Base-by-base conservation (phyloP, 192 early-diverging fungal species). In the Linnemannia zychae region DNA sequence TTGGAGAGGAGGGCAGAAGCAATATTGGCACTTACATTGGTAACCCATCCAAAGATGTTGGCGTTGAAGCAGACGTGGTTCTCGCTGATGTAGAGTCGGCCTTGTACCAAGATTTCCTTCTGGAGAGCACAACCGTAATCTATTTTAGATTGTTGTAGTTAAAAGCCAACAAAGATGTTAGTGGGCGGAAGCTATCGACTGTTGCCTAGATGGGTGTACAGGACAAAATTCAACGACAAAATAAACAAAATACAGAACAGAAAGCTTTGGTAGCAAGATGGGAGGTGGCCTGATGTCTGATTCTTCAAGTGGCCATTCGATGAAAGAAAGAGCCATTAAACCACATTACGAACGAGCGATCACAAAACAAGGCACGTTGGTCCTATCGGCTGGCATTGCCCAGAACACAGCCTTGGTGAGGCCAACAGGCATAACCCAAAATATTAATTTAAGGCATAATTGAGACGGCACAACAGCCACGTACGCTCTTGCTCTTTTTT, bases 11-110 rank as follows among this genome's bases (percentile, higher is more conserved):
- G 24, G 40, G 2, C 12, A 46, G 20, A 12, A 24, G 17, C 34
- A 12, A 34, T 28, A 0, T 12, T 46, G 20, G 3, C 18, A 49
- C 89, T 86, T 91, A 92, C 92, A 72, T 91, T 95, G 22, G 95
- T 96, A 3, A 95, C 93, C 93, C 96, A 97, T 38, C 97, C 97
- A 90, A 98, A 96, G 78, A 98, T 96, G 80, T 95, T 96, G 48
- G 95, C 94, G 87, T 97, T 93, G 80, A 98, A 98, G 83, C 95
- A 96, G 36, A 97, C 86, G 74, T 94, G 90, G 77, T 91, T 91
- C 71, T 95, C 92, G 18, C 96, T 96, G 78, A 96, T 88, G 83
- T 96, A 98, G 80, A 98, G 84, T 34, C 95, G 90, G 7, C 97
- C 97, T 74, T 98, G 97, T 18, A 95, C 93, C 16, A 98, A 89